These are phyloP conservation scores for Thuidium tamariscinum DNA, from an alignment of 225 moss, liverwort and hornwort genomes.

Conservation along the genomic window DNA sequence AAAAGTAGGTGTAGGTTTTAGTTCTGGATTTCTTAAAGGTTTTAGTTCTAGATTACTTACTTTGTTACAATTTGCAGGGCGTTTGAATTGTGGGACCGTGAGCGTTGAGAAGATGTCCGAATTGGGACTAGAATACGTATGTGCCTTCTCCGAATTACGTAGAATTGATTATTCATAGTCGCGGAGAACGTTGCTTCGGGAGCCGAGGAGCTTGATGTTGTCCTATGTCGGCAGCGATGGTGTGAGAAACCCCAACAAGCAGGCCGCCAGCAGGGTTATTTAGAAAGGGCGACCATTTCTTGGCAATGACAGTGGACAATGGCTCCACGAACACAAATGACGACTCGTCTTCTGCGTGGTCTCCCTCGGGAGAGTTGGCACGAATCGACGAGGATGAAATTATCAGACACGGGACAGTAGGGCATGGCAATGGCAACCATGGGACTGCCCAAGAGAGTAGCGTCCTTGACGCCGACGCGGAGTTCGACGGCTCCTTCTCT, in stretches of 20 bases:
- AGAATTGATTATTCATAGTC: not conserved
- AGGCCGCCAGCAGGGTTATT: not conserved
- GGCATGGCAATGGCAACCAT: not conserved
- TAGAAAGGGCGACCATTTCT: not conserved
- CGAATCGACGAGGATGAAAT: slow-evolving; percentile 19
- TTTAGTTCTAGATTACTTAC: not conserved
- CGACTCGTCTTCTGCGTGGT: not conserved
- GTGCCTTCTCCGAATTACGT: not conserved
- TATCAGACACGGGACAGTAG: not conserved
- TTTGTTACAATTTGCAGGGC: not conserved
- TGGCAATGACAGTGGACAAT: slow-evolving; percentile 17
- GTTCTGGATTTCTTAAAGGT: not conserved
- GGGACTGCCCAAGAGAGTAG: not conserved
- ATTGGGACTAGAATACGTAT: not conserved
- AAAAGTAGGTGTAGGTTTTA: not conserved
- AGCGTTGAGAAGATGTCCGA: not conserved
- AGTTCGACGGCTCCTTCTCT: not conserved
- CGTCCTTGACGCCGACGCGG: not conserved
- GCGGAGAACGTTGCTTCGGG: not conserved
- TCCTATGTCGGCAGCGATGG: not conserved
- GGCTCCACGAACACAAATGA: not conserved
- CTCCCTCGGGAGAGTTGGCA: not conserved
- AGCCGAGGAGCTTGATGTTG: not conserved
- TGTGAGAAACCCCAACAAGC: not conserved
- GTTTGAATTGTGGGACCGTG: not conserved